Percentiles rank a stretch among this genome's conserved stretches.
phyloP scores from a whole-genome alignment of 2,329 filamentous ascomycete species.

The Aspergillus glaucus region DNA sequence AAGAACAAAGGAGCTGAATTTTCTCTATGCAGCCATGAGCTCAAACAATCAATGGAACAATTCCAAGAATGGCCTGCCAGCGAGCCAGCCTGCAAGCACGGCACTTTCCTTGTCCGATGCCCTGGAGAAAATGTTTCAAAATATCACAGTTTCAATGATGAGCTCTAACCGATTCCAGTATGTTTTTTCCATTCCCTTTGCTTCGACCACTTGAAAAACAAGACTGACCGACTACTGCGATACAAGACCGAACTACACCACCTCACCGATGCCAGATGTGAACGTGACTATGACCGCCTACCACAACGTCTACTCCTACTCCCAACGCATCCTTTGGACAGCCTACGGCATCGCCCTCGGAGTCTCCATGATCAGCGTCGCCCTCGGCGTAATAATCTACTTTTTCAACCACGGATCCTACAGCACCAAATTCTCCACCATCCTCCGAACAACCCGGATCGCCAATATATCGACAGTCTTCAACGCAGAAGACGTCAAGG shows the following conservation, averaged over 20 bases:
- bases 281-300: background rate
- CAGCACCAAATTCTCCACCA: slow-evolving; percentile 2
- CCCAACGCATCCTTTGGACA: background rate
- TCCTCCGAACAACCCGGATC: background rate
- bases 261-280: background rate
- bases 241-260: background rate
- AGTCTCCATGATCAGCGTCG: background rate
- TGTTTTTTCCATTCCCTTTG: background rate
- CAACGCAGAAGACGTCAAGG: background rate
- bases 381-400: background rate
- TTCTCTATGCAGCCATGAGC: background rate
- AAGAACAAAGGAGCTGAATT: background rate
- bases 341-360: background rate
- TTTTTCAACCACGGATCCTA: slow-evolving; percentile 1
- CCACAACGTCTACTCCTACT: background rate
- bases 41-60: background rate
- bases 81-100: background rate
- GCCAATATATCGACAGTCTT: background rate
- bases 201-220: too few relatives aligned
- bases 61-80: background rate
- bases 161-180: background rate
- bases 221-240: background rate
- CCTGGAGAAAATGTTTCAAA: background rate
- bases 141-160: background rate
- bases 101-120: background rate